Percentiles rank a stretch among this genome's conserved stretches.
Evolutionary conservation across 2,329 filamentous ascomycete species (phyloP).

Genomic region (Metarhizium brunneum): DNA sequence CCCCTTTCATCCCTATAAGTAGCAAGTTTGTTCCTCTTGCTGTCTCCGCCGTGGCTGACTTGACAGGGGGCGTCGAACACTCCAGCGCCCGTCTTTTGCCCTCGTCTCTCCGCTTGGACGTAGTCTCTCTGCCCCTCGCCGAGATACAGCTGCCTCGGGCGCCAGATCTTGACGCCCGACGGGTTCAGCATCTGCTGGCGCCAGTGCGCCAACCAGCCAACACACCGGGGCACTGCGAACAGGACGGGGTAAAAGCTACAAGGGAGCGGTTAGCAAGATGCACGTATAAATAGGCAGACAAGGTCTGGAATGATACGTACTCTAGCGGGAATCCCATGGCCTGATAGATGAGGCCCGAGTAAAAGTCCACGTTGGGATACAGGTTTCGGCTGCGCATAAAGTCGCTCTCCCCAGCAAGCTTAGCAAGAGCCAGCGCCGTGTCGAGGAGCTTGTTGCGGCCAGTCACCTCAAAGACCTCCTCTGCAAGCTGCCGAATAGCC

Average conservation of each 20-base stretch:
- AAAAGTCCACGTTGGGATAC: slow-evolving; percentile 44
- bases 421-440: slow-evolving; percentile 35
- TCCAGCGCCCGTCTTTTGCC: slow-evolving; percentile 18
- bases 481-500: slow-evolving; percentile 38
- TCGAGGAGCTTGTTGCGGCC: slow-evolving; percentile 42
- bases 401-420: slow-evolving; percentile 34
- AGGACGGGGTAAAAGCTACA: slow-evolving; percentile 38
- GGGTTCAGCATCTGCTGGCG: slow-evolving; percentile 38
- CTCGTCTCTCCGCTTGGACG: slow-evolving; percentile 25
- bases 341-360: slow-evolving; percentile 42
- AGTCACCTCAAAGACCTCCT: slow-evolving; percentile 39
- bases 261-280: slow-evolving; percentile 3
- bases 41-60: slow-evolving; percentile 31
- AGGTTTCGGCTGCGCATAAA: slow-evolving; percentile 40
- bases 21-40: slow-evolving; percentile 30
- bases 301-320: slow-evolving; percentile 10
- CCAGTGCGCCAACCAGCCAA: slow-evolving; percentile 44
- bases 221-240: slow-evolving; percentile 40
- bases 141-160: slow-evolving; percentile 38
- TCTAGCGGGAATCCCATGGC: slow-evolving; percentile 44
- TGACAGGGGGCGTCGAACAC: slow-evolving; percentile 26
- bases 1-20: slow-evolving; percentile 29
- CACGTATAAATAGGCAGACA: neutral
- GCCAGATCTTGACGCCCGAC: slow-evolving; percentile 40
- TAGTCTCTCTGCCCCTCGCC: slow-evolving; percentile 35